phyloP scores from a whole-genome alignment of 2,329 filamentous ascomycete species.

The Aspergillus costaricaensis region DNA sequence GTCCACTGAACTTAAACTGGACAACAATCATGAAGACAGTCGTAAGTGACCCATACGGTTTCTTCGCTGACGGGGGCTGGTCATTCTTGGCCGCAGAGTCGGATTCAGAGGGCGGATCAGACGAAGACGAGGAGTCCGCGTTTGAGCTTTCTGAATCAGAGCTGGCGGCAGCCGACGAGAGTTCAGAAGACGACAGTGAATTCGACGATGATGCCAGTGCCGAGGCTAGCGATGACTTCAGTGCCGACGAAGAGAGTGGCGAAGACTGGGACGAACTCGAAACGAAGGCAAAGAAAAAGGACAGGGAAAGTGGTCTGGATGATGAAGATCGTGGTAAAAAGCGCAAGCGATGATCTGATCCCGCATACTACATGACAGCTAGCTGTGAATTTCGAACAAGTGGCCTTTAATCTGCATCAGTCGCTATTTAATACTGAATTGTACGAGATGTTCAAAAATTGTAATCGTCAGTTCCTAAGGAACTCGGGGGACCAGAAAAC shows the following conservation, averaged over 20 bases:
- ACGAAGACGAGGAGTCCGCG: conserved; percentile 83
- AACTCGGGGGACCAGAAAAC: no score
- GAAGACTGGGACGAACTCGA: conserved; percentile 96
- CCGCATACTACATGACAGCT: background rate
- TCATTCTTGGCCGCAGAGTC: conserved; percentile 85
- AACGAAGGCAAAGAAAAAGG: conserved; percentile 73
- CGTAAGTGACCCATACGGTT: conserved; percentile 86
- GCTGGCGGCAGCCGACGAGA: conserved; percentile 70
- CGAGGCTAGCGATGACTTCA: conserved; percentile 65
- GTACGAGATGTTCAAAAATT: background rate
- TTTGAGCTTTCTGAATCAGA: conserved; percentile 91
- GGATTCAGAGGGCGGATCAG: conserved; percentile 75
- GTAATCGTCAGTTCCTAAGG: no score
- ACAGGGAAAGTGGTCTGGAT: conserved; percentile 56
- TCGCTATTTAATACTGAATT: background rate
- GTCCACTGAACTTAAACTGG: conserved; percentile 97
- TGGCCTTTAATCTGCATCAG: background rate
- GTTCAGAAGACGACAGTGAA: conserved; percentile 84
- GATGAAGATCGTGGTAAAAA: conserved; percentile 68
- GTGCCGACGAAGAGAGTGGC: conserved; percentile 69
- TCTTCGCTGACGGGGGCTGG: conserved; percentile 96
- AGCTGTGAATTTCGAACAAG: background rate
- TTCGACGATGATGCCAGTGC: conserved; percentile 91
- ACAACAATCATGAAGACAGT: conserved; percentile 99
- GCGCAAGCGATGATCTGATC: conserved; percentile 62